Conservation (phyloP, 78 protist genomes). For the Dictyostelium purpureum region DNA sequence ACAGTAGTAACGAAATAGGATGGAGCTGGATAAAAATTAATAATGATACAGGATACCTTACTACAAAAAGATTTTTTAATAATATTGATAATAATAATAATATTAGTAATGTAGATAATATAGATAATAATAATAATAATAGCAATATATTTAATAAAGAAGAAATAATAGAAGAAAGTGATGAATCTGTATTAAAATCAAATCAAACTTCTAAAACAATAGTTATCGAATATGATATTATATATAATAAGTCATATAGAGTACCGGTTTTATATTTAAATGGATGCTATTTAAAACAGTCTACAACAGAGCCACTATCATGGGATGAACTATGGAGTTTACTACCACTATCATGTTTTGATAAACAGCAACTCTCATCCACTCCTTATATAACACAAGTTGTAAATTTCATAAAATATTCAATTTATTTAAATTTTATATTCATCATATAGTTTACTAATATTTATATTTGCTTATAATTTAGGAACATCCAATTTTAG, state of each 20-base stretch:
- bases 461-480: too few relatives aligned
- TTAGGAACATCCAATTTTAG: slow-evolving; percentile 65
- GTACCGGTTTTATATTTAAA: slow-evolving; percentile 64
- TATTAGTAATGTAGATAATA: neutral
- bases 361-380: neutral
- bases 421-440: too few relatives aligned
- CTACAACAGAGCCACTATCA: neutral
- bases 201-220: neutral
- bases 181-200: neutral
- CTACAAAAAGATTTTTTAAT: neutral
- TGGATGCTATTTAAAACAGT: neutral
- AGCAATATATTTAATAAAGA: neutral
- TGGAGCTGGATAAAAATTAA: neutral
- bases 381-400: slow-evolving; percentile 47
- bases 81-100: neutral
- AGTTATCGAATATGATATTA: slow-evolving; percentile 25
- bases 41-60: neutral
- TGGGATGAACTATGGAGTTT: slow-evolving; percentile 23
- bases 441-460: too few relatives aligned
- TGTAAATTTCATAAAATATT: neutral
- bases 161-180: neutral
- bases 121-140: neutral
- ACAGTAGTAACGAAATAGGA: neutral
- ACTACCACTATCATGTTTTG: slow-evolving; percentile 27
- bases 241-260: slow-evolving; percentile 30